Percentiles rank a stretch among this genome's conserved stretches.
Evolutionary conservation across 179 eudicot genomes (phyloP).

Genomic region (Dionaea muscipula): DNA sequence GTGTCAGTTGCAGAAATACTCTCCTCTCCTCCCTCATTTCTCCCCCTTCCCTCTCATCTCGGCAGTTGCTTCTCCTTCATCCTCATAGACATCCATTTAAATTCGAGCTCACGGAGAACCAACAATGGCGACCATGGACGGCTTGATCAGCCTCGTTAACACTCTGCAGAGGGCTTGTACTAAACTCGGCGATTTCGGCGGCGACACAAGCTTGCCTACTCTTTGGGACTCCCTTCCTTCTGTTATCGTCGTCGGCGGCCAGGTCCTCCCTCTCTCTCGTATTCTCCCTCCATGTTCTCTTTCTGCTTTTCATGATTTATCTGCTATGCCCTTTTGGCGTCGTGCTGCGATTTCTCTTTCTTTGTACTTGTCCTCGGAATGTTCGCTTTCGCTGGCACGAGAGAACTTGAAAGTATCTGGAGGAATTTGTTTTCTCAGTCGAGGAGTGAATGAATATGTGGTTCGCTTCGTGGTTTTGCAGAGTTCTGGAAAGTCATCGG

Average conservation of each 20-base stretch:
- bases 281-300: background rate
- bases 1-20: too few species aligned
- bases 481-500: slow-evolving; percentile 79
- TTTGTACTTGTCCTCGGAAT: background rate
- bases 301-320: background rate
- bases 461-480: slow-evolving; percentile 14
- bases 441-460: background rate
- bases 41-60: too few species aligned
- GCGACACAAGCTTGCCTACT: slow-evolving; percentile 22
- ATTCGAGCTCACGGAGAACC: too few species aligned
- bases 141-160: slow-evolving; percentile 27
- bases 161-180: slow-evolving; percentile 33
- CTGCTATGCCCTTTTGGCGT: background rate
- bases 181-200: slow-evolving; percentile 27
- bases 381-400: too few species aligned
- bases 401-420: too few species aligned
- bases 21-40: too few species aligned
- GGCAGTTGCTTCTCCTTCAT: too few species aligned
- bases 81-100: too few species aligned
- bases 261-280: slow-evolving; percentile 20
- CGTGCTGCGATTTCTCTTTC: background rate
- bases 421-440: background rate
- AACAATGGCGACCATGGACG: slow-evolving; percentile 19
- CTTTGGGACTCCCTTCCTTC: slow-evolving; percentile 46
- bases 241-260: slow-evolving; percentile 53